Conservation (phyloP, 306 rosid genomes). For the Quercus parvula region DNA sequence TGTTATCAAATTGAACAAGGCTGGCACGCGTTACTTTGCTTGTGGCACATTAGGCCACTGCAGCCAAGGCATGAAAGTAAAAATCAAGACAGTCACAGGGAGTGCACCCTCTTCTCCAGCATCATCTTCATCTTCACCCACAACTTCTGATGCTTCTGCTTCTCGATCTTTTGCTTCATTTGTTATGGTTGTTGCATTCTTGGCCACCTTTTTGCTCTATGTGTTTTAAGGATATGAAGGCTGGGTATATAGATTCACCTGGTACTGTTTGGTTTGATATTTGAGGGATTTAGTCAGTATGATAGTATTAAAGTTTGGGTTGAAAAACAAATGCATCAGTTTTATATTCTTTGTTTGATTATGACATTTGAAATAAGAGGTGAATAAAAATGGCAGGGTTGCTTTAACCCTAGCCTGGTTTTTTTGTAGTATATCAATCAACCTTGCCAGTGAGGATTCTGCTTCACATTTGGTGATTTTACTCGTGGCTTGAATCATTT, state of each 20-base stretch:
- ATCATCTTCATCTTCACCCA: constrained; percentile 35
- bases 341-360: background rate
- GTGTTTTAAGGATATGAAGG: constrained; percentile 21
- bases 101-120: constrained; percentile 47
- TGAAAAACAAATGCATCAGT: background rate
- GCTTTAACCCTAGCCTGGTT: background rate
- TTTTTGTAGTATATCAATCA: background rate
- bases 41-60: constrained; percentile 88
- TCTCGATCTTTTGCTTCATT: constrained; percentile 24
- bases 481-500: no score
- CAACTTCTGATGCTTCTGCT: constrained; percentile 27
- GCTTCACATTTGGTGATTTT: no score
- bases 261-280: background rate
- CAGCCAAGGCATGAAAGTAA: constrained; percentile 79
- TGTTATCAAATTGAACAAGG: constrained; percentile 48
- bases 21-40: constrained; percentile 59
- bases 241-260: background rate
- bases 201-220: constrained; percentile 9
- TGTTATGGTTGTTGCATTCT: constrained; percentile 20
- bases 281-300: background rate
- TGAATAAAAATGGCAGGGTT: background rate
- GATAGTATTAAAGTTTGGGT: background rate
- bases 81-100: constrained; percentile 43
- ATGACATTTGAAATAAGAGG: background rate
- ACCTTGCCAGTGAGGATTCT: background rate